Conservation (phyloP, 1,284 basidiomycete genomes). For the Ceratobasidium sp. region DNA sequence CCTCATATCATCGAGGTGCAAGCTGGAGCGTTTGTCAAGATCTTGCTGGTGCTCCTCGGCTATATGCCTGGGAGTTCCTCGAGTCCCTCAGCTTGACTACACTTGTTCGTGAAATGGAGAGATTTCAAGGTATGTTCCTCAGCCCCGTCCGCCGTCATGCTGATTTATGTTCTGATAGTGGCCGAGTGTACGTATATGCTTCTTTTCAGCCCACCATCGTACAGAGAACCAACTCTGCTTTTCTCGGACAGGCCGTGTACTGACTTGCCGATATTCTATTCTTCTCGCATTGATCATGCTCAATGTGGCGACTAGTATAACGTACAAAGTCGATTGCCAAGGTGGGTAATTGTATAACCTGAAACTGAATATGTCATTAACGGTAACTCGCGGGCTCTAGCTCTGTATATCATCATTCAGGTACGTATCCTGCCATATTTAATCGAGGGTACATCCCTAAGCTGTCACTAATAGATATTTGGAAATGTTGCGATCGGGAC, state of each 20-base stretch:
- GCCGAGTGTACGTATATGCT: slow-evolving; percentile 17
- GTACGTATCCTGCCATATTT: slow-evolving; percentile 49
- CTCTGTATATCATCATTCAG: slow-evolving; percentile 71
- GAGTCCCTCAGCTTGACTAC: slow-evolving; percentile 70
- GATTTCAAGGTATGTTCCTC: slow-evolving; percentile 58
- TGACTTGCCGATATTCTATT: slow-evolving; percentile 21
- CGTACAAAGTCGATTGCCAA: slow-evolving; percentile 17
- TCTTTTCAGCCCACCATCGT: neutral
- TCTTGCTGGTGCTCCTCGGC: slow-evolving; percentile 67
- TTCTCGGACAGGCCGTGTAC: slow-evolving; percentile 46
- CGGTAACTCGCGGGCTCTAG: slow-evolving; percentile 50
- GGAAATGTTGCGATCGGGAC: slow-evolving; percentile 70
- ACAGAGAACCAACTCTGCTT: slow-evolving; percentile 12
- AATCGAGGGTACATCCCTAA: slow-evolving; percentile 6
- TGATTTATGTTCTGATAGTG: too few species aligned
- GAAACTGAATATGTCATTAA: slow-evolving; percentile 9
- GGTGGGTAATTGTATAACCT: slow-evolving; percentile 9
- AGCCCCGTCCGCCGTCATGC: slow-evolving; percentile 48
- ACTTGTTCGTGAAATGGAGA: slow-evolving; percentile 54
- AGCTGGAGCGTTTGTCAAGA: slow-evolving; percentile 49
- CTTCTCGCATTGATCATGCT: slow-evolving; percentile 26
- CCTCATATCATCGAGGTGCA: slow-evolving; percentile 58
- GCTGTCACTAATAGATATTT: slow-evolving; percentile 55
- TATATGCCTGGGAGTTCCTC: slow-evolving; percentile 72
- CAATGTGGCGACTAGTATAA: slow-evolving; percentile 24